phyloP scores from a whole-genome alignment of 805 yeast species.

The Kuraishia borneana region DNA sequence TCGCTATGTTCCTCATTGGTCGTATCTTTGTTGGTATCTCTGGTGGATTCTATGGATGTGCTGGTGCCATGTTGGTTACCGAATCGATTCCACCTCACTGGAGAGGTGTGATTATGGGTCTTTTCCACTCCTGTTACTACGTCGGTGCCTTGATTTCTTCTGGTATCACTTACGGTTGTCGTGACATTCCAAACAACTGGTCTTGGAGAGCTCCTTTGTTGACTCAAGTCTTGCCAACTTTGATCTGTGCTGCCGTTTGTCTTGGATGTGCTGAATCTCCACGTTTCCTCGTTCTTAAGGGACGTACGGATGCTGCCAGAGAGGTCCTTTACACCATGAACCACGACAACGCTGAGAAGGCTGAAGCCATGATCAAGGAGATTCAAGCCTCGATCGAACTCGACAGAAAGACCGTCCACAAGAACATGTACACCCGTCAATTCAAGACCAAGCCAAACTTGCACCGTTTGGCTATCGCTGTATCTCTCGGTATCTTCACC shows the following conservation, averaged over 20 bases:
- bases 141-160: constrained; percentile 17
- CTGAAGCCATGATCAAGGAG: constrained; percentile 7
- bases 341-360: neutral
- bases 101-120: constrained; percentile 17
- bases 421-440: constrained; percentile 12
- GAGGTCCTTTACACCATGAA: constrained; percentile 6
- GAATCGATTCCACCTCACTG: constrained; percentile 19
- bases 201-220: constrained; percentile 19
- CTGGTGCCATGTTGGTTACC: constrained; percentile 23
- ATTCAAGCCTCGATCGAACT: constrained; percentile 10
- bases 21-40: constrained; percentile 25
- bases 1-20: constrained; percentile 23
- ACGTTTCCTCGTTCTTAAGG: constrained; percentile 16
- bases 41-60: constrained; percentile 13
- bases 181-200: constrained; percentile 13
- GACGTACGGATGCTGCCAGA: constrained; percentile 16
- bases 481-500: constrained; percentile 15
- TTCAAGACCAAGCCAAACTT: constrained; percentile 11
- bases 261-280: constrained; percentile 20
- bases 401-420: constrained; percentile 8
- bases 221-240: constrained; percentile 15
- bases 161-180: constrained; percentile 17
- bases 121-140: constrained; percentile 17
- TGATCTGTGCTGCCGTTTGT: constrained; percentile 9
- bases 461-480: constrained; percentile 13